Evolutionary conservation across 306 rosid genomes (phyloP).

Genomic region (Mimosa pudica): DNA sequence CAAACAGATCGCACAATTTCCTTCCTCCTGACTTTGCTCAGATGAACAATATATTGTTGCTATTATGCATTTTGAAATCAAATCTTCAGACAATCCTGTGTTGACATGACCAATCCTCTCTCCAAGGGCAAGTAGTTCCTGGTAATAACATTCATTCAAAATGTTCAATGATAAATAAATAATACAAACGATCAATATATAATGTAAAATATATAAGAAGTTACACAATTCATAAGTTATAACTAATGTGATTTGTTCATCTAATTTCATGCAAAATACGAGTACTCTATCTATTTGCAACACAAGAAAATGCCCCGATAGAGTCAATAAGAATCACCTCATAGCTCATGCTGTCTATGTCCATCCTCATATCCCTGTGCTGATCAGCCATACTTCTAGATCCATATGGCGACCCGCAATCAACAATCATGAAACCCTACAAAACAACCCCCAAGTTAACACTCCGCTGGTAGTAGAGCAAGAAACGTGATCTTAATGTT

Average conservation of each 20-base stretch:
- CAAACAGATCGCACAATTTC: slow-evolving; percentile 53
- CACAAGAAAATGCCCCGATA: slow-evolving; percentile 1
- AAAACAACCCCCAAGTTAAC: slow-evolving; percentile 10
- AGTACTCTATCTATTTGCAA: neutral
- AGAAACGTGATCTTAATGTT: slow-evolving; percentile 13
- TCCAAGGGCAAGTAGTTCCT: slow-evolving; percentile 85
- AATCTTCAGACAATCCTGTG: slow-evolving; percentile 78
- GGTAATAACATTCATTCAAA: slow-evolving; percentile 30
- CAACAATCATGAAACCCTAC: slow-evolving; percentile 79
- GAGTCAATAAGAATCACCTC: slow-evolving; percentile 53
- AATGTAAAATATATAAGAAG: neutral
- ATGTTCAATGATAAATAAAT: neutral
- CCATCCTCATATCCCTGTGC: slow-evolving; percentile 89
- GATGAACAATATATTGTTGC: slow-evolving; percentile 81
- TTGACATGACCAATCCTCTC: slow-evolving; percentile 80
- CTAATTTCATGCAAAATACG: neutral
- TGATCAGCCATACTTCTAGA: slow-evolving; percentile 71
- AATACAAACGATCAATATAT: neutral
- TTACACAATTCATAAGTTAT: neutral
- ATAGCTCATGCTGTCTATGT: slow-evolving; percentile 78
- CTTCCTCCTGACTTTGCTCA: slow-evolving; percentile 71
- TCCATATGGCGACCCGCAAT: slow-evolving; percentile 59
- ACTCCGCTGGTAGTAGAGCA: neutral
- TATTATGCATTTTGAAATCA: slow-evolving; percentile 60
- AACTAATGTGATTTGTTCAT: neutral